Evolutionary conservation across 441 rosid species (phyloP), one percentile per base, ranked within the genome.

Genomic region (Erodium moschatum): DNA sequence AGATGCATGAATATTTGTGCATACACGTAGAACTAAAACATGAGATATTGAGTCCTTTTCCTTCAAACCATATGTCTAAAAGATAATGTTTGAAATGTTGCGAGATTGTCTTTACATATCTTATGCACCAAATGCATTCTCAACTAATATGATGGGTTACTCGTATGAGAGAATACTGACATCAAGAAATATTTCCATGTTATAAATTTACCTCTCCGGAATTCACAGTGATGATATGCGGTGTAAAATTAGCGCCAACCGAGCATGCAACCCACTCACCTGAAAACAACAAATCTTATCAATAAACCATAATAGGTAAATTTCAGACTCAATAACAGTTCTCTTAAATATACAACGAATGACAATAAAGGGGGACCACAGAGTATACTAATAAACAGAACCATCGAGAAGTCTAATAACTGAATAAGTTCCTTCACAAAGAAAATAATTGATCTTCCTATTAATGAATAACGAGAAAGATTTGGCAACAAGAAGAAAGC

Each of bases 191-290:
- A 3, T 8, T 15, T 67, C 16, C 9, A 35, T 15, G 70, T 60
- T 54, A 33, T 21, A 16, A 48, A 48, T 56, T 50, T 85, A 91
- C 99, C 97, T 94, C 99, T 33, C 97, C 97, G 65, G 97, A 77
- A 76, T 87, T 83, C 13, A 91, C 94, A n/a, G 90, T 88, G 76
- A 94, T 74, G 67, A 91, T 82, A 78, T 91, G 96, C 64, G 99
- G 96, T 0, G 87, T 88, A 81, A 91, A 88, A 81, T 89, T 83
- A 67, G 89, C 86, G 38, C 91, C 88, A 16, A 79, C 92, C 46
- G 80, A 77, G 73, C 86, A 83, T 0, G 87, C 76, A 67, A 83
- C 74, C 81, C 76, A 76, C 29, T 85, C 86, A 74, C 92, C 92
- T 87, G 66, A 73, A 69, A 56, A 56, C 11, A 56, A 3, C 13